phyloP scores from a whole-genome alignment of 305 asterid species.

The Euphrasia arctica region DNA sequence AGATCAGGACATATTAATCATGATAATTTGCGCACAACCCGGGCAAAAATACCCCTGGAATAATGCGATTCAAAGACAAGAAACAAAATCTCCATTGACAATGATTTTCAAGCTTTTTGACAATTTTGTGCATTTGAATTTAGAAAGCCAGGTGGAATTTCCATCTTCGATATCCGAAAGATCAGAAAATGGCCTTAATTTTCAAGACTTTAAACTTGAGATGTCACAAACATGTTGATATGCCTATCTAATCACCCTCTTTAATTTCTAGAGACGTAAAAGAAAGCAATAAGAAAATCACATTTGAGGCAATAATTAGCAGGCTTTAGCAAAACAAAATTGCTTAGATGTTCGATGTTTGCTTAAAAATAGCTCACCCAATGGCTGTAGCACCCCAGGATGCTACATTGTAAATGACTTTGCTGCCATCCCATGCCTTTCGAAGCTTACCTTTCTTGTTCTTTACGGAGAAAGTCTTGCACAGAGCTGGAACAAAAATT shows the following conservation, averaged over 20 bases:
- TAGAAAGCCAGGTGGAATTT: neutral
- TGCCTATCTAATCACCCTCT: neutral
- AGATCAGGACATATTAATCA: too few relatives aligned
- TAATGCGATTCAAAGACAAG: too few relatives aligned
- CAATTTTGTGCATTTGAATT: too few relatives aligned
- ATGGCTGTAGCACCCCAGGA: slow-evolving; percentile 99
- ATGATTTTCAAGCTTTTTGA: too few relatives aligned
- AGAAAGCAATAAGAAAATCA: too few relatives aligned
- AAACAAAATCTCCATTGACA: too few relatives aligned
- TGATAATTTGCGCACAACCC: too few relatives aligned
- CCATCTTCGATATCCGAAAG: neutral
- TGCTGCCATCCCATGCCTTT: slow-evolving; percentile 98
- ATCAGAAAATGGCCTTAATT: neutral
- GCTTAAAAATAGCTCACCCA: slow-evolving; percentile 57
- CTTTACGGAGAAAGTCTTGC: slow-evolving; percentile 86
- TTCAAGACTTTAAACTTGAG: neutral
- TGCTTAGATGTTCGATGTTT: slow-evolving; percentile 10
- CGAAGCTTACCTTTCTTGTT: slow-evolving; percentile 86
- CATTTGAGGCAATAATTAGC: neutral
- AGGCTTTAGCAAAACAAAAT: slow-evolving; percentile 17
- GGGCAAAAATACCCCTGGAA: too few relatives aligned
- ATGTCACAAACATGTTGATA: neutral
- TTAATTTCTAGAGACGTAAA: neutral
- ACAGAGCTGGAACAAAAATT: slow-evolving; percentile 63
- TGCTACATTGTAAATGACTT: slow-evolving; percentile 88